These are phyloP conservation scores for Leccinum uliginosum DNA, from an alignment of 768 basidiomycete species.

Conservation along the genomic window DNA sequence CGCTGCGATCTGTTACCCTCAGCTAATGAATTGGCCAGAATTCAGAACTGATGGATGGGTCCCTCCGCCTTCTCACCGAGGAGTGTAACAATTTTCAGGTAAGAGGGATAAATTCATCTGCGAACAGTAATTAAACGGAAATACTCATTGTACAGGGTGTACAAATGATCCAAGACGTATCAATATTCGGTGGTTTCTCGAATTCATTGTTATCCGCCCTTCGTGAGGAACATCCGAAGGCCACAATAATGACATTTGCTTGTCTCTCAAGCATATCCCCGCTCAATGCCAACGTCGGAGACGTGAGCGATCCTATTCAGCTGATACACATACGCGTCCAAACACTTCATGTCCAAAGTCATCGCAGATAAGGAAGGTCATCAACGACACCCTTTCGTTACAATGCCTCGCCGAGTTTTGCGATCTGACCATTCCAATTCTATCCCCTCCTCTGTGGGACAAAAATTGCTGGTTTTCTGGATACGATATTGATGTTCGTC, in stretches of 20 bases:
- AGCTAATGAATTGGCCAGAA: conserved; percentile 38
- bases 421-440: conserved; percentile 48
- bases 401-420: conserved; percentile 46
- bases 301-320: conserved; percentile 37
- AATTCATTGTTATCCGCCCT: conserved; percentile 53
- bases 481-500: conserved; percentile 16
- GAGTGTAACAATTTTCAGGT: conserved; percentile 77
- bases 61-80: conserved; percentile 64
- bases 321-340: conserved; percentile 2
- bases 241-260: conserved; percentile 54
- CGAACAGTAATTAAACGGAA: neutral
- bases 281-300: conserved; percentile 30
- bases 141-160: conserved; percentile 47
- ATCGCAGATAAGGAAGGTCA: conserved; percentile 36
- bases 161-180: conserved; percentile 60
- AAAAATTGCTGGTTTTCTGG: conserved; percentile 25
- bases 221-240: conserved; percentile 65
- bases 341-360: conserved; percentile 24
- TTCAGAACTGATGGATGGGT: conserved; percentile 62
- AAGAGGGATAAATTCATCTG: neutral
- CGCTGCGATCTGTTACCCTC: neutral
- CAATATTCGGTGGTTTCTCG: conserved; percentile 63
- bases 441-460: conserved; percentile 42
- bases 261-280: conserved; percentile 47
- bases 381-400: conserved; percentile 64